phyloP scores from a whole-genome alignment of 768 basidiomycete species.

The Trametes cubensis region DNA sequence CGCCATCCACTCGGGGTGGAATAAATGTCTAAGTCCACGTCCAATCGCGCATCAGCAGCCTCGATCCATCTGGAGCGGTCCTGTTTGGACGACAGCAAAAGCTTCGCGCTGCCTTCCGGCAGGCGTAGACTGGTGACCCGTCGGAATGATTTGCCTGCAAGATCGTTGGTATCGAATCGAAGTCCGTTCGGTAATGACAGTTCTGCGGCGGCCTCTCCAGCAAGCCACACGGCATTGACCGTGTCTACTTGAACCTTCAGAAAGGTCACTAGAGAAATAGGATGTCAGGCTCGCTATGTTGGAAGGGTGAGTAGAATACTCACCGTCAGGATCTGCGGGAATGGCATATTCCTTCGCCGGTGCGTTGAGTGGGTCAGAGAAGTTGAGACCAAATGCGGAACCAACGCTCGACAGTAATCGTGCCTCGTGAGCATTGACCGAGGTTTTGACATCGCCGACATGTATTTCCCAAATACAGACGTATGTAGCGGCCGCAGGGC shows the following conservation, averaged over 20 bases:
- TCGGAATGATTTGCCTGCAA: constrained; percentile 67
- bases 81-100: constrained; percentile 49
- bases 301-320: constrained; percentile 27
- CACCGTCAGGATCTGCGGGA: constrained; percentile 77
- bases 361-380: constrained; percentile 75
- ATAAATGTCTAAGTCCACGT: constrained; percentile 71
- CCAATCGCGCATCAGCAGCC: constrained; percentile 54
- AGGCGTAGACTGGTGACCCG: constrained; percentile 63
- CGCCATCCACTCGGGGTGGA: constrained; percentile 60
- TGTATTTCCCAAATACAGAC: constrained; percentile 91
- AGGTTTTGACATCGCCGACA: constrained; percentile 63
- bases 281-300: background rate
- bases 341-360: constrained; percentile 71
- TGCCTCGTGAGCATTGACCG: constrained; percentile 57
- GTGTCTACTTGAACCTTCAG: constrained; percentile 64
- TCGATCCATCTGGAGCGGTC: constrained; percentile 65
- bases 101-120: constrained; percentile 51
- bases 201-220: constrained; percentile 55
- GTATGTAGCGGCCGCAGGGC: constrained; percentile 82
- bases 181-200: constrained; percentile 62
- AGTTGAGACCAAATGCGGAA: constrained; percentile 68
- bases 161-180: constrained; percentile 70
- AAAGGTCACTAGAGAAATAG: constrained; percentile 69
- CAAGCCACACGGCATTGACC: constrained; percentile 59
- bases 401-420: constrained; percentile 54